Percentiles rank a stretch among this genome's conserved stretches.
Evolutionary conservation across 768 basidiomycete species (phyloP).

Genomic region (Dendrothele bispora): DNA sequence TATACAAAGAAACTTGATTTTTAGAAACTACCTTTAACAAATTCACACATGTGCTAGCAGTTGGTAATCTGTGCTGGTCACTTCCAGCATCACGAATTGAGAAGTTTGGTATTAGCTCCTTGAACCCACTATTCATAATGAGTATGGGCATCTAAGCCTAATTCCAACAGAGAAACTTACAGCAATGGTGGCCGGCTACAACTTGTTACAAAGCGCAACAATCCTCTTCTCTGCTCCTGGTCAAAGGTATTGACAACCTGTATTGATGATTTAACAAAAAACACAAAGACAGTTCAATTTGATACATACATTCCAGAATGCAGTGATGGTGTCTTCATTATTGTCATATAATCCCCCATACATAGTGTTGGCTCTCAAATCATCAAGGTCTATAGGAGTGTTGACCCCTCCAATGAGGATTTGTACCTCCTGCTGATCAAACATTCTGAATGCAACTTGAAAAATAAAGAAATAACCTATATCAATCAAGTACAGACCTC

Average conservation of each 20-base stretch:
- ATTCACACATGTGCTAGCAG: constrained; percentile 89
- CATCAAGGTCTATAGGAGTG: constrained; percentile 79
- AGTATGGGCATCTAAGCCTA: constrained; percentile 1
- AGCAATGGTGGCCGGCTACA: constrained; percentile 87
- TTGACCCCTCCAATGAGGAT: constrained; percentile 89
- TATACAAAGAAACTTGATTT: background rate
- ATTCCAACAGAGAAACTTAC: constrained; percentile 38
- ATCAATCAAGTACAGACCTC: constrained; percentile 42
- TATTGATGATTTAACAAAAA: background rate
- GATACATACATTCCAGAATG: constrained; percentile 78
- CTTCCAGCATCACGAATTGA: constrained; percentile 79
- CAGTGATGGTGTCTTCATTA: constrained; percentile 64
- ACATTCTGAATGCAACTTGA: constrained; percentile 61
- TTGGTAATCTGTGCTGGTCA: constrained; percentile 72
- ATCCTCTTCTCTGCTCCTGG: constrained; percentile 72
- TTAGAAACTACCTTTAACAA: constrained; percentile 67
- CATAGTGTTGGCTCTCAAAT: constrained; percentile 72
- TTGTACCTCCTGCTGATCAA: constrained; percentile 95
- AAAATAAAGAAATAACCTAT: background rate
- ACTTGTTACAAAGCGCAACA: constrained; percentile 91
- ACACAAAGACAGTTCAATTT: background rate
- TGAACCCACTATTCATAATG: constrained; percentile 63
- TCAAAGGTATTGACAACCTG: constrained; percentile 79
- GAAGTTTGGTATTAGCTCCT: constrained; percentile 85
- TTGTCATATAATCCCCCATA: constrained; percentile 83